Evolutionary conservation across 495 filamentous ascomycete species (phyloP).

Genomic region (Hypoxylon crocopeplum): DNA sequence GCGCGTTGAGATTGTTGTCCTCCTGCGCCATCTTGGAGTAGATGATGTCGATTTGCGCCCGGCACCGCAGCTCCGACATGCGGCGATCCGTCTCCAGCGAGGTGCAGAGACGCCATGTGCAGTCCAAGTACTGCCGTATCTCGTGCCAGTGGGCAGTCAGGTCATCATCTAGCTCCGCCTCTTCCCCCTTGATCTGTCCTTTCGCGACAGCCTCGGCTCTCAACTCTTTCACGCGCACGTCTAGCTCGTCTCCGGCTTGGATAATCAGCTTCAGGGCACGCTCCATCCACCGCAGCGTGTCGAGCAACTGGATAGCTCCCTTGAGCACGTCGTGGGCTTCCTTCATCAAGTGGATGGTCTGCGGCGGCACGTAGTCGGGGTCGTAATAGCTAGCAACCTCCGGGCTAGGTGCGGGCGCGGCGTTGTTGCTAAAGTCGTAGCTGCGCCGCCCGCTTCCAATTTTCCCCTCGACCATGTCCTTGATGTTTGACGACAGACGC

Average conservation of each 20-base stretch:
- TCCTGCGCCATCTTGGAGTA: constrained; percentile 47
- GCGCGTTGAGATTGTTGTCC: constrained; percentile 45
- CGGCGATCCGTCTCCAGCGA: constrained; percentile 44
- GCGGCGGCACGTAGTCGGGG: constrained; percentile 40
- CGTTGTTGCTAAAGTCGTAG: constrained; percentile 2
- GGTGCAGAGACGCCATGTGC: constrained; percentile 44
- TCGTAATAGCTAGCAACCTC: constrained; percentile 29
- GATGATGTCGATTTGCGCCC: constrained; percentile 47
- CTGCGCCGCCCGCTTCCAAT: constrained; percentile 24
- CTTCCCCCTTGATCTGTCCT: constrained; percentile 16
- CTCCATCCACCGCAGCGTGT: constrained; percentile 46
- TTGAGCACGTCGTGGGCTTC: constrained; percentile 44
- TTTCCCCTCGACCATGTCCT: constrained; percentile 38
- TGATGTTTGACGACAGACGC: constrained; percentile 28
- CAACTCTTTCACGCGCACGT: constrained; percentile 31
- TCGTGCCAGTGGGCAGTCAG: constrained; percentile 44
- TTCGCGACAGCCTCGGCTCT: constrained; percentile 11
- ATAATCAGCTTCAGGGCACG: constrained; percentile 42
- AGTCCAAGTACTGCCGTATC: constrained; percentile 44
- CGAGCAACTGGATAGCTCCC: constrained; percentile 39
- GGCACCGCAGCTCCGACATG: constrained; percentile 43
- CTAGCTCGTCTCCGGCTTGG: constrained; percentile 42
- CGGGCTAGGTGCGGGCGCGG: constrained; percentile 1
- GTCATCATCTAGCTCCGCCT: constrained; percentile 33
- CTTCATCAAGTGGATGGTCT: constrained; percentile 45